Conservation (phyloP, 108 stramenopile genomes). For the Cyclotella sp. region DNA sequence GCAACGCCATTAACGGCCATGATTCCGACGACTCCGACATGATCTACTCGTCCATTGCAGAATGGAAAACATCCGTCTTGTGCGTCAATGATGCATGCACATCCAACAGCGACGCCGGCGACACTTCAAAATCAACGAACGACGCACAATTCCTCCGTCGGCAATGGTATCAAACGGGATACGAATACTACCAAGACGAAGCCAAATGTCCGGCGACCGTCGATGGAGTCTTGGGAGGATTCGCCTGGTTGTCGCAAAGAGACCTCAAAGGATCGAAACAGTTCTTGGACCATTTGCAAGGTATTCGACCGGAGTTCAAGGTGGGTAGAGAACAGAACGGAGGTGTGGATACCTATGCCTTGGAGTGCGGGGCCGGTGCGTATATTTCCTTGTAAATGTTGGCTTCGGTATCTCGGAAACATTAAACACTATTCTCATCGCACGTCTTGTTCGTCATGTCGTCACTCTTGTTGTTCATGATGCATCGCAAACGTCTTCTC, state of each 20-base stretch:
- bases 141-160: neutral
- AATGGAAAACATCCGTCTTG: constrained; percentile 34
- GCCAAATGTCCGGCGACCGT: constrained; percentile 80
- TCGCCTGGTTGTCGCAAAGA: constrained; percentile 74
- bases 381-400: constrained; percentile 2
- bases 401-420: no score
- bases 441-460: no score
- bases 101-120: neutral
- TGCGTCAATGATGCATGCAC: neutral
- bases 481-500: neutral
- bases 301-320: constrained; percentile 33
- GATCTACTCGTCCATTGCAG: constrained; percentile 32
- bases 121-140: neutral
- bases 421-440: no score
- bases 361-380: constrained; percentile 84
- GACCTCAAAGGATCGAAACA: constrained; percentile 80
- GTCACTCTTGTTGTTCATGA: no score
- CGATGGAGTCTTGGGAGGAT: constrained; percentile 92
- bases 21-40: constrained; percentile 37
- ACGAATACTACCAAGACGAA: constrained; percentile 86
- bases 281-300: constrained; percentile 66
- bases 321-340: constrained; percentile 32
- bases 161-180: constrained; percentile 83
- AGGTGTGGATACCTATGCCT: constrained; percentile 39
- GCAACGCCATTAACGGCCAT: constrained; percentile 40